Conservation (phyloP, 2,329 filamentous ascomycete species). For the Tolypocladium cylindrosporum region DNA sequence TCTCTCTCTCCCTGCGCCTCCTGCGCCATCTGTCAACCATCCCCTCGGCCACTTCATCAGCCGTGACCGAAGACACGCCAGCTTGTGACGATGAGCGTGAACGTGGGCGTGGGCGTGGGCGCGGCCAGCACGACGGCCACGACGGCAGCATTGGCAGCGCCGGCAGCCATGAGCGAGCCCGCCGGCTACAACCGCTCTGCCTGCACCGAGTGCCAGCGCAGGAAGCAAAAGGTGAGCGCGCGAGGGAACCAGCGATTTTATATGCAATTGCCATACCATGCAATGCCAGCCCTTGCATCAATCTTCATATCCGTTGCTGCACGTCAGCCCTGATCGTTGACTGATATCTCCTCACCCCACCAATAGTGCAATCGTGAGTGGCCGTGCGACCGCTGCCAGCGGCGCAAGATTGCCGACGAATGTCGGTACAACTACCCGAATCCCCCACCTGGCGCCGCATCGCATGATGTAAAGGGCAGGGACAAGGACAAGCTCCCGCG, state of each 20-base stretch:
- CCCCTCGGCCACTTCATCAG: not conserved
- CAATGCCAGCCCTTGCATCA: not conserved
- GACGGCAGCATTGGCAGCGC: not conserved
- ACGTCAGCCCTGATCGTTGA: not conserved
- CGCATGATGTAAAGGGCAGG: conserved; percentile 1
- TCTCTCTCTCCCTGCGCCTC: not conserved
- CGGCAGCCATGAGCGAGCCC: not conserved
- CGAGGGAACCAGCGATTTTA: not conserved
- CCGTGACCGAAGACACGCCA: not conserved
- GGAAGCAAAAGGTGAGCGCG: conserved; percentile 25
- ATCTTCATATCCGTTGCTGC: not conserved
- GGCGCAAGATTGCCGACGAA: conserved; percentile 17
- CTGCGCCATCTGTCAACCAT: not conserved
- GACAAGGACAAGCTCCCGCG: not conserved
- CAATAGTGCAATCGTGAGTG: conserved; percentile 21
- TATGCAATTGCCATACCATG: not conserved
- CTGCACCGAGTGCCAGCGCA: conserved; percentile 32
- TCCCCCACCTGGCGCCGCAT: not conserved
- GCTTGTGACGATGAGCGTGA: not conserved
- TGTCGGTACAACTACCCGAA: conserved; percentile 15
- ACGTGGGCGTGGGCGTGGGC: not conserved
- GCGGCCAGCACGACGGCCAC: not conserved
- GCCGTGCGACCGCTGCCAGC: conserved; percentile 21
- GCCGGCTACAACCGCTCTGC: conserved; percentile 19
- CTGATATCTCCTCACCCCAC: not conserved